Evolutionary conservation across 192 early-diverging fungal genomes (phyloP), one percentile per base, ranked within the genome.

Genomic region (Entrophospora sp.): DNA sequence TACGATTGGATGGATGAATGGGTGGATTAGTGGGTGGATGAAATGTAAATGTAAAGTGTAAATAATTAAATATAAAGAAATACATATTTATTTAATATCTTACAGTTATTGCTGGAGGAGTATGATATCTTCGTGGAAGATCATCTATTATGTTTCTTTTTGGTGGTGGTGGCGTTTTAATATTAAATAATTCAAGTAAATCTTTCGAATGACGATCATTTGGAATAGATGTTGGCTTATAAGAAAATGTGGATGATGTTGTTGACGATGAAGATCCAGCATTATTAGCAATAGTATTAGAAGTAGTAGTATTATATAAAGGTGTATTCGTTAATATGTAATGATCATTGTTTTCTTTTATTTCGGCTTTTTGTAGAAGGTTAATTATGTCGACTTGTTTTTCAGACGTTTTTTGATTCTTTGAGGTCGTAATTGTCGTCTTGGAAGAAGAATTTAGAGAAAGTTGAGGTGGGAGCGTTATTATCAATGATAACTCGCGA

Each of bases 351-450:
- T n/a, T 14, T 48, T 63, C 43, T 8, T 63, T 63, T 12, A 49
- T 38, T 55, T 49, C 52, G 4, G 51, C 37, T 12, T 53, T 48
- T 55, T 66, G 34, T 18, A 66, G 30, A 32, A 66, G 38, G 7
- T 46, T 35, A 14, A 22, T 16, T 2, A 66, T 40, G 18, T 66
- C 48, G 9, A 66, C 55, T 51, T 35, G 46, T 30, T 38, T 66
- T 40, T 51, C 64, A 53, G 52, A 66, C 32, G 65, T n/a, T 10
- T 32, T 28, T 64, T 52, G 24, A 20, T 28, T 48, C 38, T 16
- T 56, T 45, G 14, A 43, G 64, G 10, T 56, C 48, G 8, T 6
- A 40, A 2, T 61, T 64, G 7, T 49, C 48, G 28, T 10, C 36
- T 61, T 56, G 71, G 18, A 5, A 37, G 66, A 20, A 28, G 30